Percentiles rank a stretch among this genome's conserved stretches.
These are phyloP conservation scores for Fusarium anguioides DNA, from an alignment of 2,329 filamentous ascomycete species.

Conservation along the genomic window DNA sequence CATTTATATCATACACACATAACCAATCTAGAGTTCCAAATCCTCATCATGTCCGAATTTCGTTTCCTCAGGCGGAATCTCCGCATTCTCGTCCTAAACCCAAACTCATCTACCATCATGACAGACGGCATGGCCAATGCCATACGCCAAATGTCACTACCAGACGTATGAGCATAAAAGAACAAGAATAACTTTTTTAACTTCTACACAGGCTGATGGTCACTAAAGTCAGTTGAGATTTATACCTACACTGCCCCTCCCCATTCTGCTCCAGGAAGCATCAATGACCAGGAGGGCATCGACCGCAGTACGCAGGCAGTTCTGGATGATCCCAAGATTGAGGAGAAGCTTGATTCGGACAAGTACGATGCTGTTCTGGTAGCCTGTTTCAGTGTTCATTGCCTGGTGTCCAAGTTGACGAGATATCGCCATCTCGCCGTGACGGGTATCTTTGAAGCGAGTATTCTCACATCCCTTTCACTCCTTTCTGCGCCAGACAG, in stretches of 20 bases:
- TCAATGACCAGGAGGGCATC: slow-evolving; percentile 80
- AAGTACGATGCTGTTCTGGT: slow-evolving; percentile 82
- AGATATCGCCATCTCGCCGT: slow-evolving; percentile 46
- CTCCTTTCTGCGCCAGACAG: slow-evolving; percentile 46
- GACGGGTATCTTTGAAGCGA: slow-evolving; percentile 87
- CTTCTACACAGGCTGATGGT: slow-evolving; percentile 30
- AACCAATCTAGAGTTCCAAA: neutral
- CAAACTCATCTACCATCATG: slow-evolving; percentile 80
- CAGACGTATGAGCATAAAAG: slow-evolving; percentile 37
- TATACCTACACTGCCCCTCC: slow-evolving; percentile 73
- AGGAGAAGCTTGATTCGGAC: slow-evolving; percentile 48
- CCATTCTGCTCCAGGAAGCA: slow-evolving; percentile 72
- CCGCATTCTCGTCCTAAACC: slow-evolving; percentile 77
- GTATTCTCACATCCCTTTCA: slow-evolving; percentile 73
- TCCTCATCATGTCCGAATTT: slow-evolving; percentile 37
- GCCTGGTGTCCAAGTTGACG: slow-evolving; percentile 73
- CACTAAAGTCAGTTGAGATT: slow-evolving; percentile 59
- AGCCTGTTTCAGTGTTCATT: slow-evolving; percentile 89
- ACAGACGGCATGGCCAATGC: slow-evolving; percentile 70
- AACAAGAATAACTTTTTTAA: neutral
- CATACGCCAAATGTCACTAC: slow-evolving; percentile 55
- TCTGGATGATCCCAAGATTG: slow-evolving; percentile 62
- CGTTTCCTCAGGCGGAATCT: slow-evolving; percentile 32
- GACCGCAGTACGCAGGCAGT: slow-evolving; percentile 71
- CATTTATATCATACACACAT: neutral